phyloP scores from a whole-genome alignment of 352 stramenopile species.

The Globisporangium cylindrosporum region DNA sequence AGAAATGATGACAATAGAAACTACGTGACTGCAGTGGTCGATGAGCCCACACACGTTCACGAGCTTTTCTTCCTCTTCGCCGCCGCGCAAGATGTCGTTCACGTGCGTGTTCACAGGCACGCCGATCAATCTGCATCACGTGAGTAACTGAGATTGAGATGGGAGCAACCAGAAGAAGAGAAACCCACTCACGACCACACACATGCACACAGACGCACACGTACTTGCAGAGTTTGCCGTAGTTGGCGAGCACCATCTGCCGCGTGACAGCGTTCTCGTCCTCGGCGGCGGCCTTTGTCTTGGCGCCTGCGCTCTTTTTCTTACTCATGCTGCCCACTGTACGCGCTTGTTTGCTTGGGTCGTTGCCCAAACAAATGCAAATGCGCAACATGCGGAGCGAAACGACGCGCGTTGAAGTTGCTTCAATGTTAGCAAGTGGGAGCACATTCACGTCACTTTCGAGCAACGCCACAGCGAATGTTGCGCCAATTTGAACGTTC shows the following conservation, averaged over 20 bases:
- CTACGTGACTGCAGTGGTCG: neutral
- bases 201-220: neutral
- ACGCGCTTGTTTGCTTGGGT: too few relatives aligned
- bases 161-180: neutral
- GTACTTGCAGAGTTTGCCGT: slow-evolving; percentile 78
- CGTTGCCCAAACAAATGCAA: too few relatives aligned
- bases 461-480: neutral
- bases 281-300: slow-evolving; percentile 47
- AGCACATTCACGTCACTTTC: neutral
- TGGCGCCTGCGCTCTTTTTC: slow-evolving; percentile 38
- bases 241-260: slow-evolving; percentile 60
- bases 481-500: neutral
- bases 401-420: slow-evolving; percentile 1
- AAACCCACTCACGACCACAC: neutral
- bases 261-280: slow-evolving; percentile 70
- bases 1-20: neutral
- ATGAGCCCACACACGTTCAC: slow-evolving; percentile 41
- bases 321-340: slow-evolving; percentile 43
- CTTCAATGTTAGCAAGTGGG: neutral
- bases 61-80: slow-evolving; percentile 65
- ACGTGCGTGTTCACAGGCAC: slow-evolving; percentile 62
- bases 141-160: neutral
- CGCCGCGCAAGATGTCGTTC: slow-evolving; percentile 64
- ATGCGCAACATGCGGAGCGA: neutral
- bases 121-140: slow-evolving; percentile 53